Percentiles rank a stretch among this genome's conserved stretches.
These are phyloP conservation scores for Penicillium silybi DNA, from an alignment of 495 filamentous ascomycete species.

Conservation along the genomic window DNA sequence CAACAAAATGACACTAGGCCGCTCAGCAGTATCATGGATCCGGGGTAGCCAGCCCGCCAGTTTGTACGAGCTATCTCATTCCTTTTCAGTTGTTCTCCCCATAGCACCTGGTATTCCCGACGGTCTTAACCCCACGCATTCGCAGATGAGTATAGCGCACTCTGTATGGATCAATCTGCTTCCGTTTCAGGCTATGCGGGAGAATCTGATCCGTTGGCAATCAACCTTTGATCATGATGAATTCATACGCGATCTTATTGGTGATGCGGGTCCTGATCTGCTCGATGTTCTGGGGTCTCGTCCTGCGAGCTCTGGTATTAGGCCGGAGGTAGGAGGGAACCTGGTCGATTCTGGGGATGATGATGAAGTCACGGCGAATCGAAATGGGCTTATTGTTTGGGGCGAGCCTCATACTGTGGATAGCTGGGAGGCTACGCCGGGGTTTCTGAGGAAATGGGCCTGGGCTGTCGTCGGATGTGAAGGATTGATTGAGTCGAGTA, in stretches of 20 bases:
- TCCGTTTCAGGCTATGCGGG: conserved; percentile 16
- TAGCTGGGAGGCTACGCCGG: conserved; percentile 18
- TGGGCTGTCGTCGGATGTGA: conserved; percentile 14
- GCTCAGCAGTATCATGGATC: neutral
- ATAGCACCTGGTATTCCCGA: conserved; percentile 1
- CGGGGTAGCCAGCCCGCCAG: neutral
- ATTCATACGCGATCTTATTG: neutral
- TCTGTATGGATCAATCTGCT: conserved; percentile 17
- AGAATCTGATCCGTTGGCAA: conserved; percentile 20
- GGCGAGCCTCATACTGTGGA: conserved; percentile 10
- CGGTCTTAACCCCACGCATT: conserved; percentile 4
- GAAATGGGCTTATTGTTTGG: conserved; percentile 12
- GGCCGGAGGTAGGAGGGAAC: neutral
- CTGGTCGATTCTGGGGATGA: conserved; percentile 1
- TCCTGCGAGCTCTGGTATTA: neutral
- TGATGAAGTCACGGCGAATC: conserved; percentile 10
- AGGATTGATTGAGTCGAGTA: conserved; percentile 16
- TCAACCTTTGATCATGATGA: conserved; percentile 6
- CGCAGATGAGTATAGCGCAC: conserved; percentile 10
- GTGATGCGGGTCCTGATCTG: neutral
- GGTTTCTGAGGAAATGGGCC: conserved; percentile 14
- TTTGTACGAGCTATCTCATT: neutral
- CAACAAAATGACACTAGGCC: conserved; percentile 6
- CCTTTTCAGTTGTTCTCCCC: neutral
- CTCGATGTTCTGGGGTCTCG: neutral